Base-by-base conservation (phyloP, 169 alveolate genomes). In the Babesia gibsoni region DNA sequence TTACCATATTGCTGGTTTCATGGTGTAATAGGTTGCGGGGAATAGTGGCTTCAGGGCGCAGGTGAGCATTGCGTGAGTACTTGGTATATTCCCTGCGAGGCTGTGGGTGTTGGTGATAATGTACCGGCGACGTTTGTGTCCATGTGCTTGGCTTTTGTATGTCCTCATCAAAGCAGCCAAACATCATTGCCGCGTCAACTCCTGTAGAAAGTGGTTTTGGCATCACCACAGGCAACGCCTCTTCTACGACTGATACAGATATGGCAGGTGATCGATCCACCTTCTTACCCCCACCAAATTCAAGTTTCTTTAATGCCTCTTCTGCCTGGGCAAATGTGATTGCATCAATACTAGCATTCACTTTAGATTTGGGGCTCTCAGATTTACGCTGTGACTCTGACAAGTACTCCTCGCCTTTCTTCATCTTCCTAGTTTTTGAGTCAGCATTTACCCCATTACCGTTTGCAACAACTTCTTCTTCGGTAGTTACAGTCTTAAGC, bases 161-260 rank as follows among this genome's bases (percentile, higher is more conserved):
- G 22, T 77, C 86, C 42, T 69, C 81, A 33, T 77, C 86, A 10
- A 77, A 57, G 20, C 43, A 77, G 7, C 72, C 74, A 42, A 77
- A 77, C 73, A 66, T 53, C 3, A 48, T 16, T 16, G 66, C 41
- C 1, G 70, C 52, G 36, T 77, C 82, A 6, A 46, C 29, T 50
- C 35, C 43, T 35, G 49, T 37, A 33, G 63, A 14, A 33, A 57
- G 30, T 18, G 70, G 46, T 54, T 67, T 77, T 22, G 86, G 86
- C 75, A 77, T 59, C 33, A 77, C 68, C n/a, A 77, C 86, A 20
- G 86, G 66, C 9, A 81, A 67, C 18, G 32, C 18, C 35, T 49
- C 56, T 1, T 48, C 77, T 16, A n/a, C 42, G 16, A 41, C 67
- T 14, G 4, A 56, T 37, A 41, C 72, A 2, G 9, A 9, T 3